phyloP scores from a whole-genome alignment of 495 filamentous ascomycete genomes.

The Penicillium chermesinum region DNA sequence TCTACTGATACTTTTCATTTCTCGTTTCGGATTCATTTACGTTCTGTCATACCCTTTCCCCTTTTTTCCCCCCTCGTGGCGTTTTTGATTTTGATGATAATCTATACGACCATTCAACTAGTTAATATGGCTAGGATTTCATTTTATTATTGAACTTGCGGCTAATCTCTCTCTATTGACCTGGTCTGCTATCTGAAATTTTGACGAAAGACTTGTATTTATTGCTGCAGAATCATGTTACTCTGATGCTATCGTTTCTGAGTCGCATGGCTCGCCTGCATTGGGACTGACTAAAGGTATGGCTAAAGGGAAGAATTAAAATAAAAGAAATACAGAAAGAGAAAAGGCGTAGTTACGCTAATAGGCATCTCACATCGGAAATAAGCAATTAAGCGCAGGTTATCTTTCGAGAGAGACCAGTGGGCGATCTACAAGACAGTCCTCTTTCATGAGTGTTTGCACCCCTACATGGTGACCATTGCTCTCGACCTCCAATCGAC shows the following conservation, averaged over 20 bases:
- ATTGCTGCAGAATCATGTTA: background rate
- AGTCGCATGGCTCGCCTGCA: no score
- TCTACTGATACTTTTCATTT: constrained; percentile 9
- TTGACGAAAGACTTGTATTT: background rate
- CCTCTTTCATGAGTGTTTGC: no score
- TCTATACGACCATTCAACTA: constrained; percentile 9
- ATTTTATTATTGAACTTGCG: background rate
- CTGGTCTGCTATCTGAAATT: background rate
- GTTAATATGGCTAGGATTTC: constrained; percentile 2
- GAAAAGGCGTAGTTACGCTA: no score
- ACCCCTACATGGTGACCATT: no score
- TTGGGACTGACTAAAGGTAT: no score
- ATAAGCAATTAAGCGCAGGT: no score
- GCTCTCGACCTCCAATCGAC: no score
- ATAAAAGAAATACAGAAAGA: no score
- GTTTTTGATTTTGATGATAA: constrained; percentile 13
- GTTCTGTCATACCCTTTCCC: constrained; percentile 2
- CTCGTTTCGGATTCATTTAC: background rate
- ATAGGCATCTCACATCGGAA: no score
- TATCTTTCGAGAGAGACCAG: no score
- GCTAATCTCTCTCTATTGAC: background rate
- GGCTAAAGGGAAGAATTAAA: no score
- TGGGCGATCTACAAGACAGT: no score
- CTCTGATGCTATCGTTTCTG: background rate
- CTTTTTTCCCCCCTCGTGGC: background rate